Percentiles rank a stretch among this genome's conserved stretches.
phyloP scores from a whole-genome alignment of 768 basidiomycete species.

The Boletus sp. region DNA sequence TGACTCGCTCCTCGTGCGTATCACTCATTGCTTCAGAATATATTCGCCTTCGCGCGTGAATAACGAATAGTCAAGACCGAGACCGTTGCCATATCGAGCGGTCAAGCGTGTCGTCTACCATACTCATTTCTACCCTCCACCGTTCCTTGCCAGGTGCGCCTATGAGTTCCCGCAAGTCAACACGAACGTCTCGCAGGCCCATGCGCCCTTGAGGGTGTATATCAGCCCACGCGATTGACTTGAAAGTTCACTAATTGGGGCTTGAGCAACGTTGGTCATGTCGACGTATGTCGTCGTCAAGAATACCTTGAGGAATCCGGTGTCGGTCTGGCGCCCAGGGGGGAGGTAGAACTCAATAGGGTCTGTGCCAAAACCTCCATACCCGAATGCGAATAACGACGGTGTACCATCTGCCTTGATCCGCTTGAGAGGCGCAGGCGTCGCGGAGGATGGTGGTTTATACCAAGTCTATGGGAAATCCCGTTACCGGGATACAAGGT shows the following conservation, averaged over 20 bases:
- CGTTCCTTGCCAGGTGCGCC: not conserved
- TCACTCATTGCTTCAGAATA: not conserved
- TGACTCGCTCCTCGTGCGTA: not conserved
- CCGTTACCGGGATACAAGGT: not conserved
- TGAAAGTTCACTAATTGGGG: not conserved
- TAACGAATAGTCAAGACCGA: not conserved
- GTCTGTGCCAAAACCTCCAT: conserved; percentile 19
- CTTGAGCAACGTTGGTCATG: conserved; percentile 14
- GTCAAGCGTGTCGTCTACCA: not conserved
- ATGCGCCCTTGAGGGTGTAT: conserved; percentile 4
- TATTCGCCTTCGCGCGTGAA: not conserved
- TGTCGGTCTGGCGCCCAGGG: not conserved
- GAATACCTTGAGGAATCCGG: conserved; percentile 24
- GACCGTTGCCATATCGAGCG: not conserved
- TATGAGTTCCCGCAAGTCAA: conserved; percentile 14
- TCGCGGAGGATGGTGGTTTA: conserved; percentile 1
- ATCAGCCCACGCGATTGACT: not conserved
- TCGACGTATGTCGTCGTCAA: conserved; percentile 21
- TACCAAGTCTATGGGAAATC: conserved; percentile 15
- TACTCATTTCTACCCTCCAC: not conserved
- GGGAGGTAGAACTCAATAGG: conserved; percentile 19
- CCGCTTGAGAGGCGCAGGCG: conserved; percentile 10
- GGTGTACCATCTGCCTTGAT: not conserved
- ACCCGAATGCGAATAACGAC: conserved; percentile 20
- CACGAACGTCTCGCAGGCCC: conserved; percentile 21